A percentile compares a stretch with the other conserved stretches of the same genome.
phyloP scores from a whole-genome alignment of 768 basidiomycete genomes.

The Trametes coccinea region DNA sequence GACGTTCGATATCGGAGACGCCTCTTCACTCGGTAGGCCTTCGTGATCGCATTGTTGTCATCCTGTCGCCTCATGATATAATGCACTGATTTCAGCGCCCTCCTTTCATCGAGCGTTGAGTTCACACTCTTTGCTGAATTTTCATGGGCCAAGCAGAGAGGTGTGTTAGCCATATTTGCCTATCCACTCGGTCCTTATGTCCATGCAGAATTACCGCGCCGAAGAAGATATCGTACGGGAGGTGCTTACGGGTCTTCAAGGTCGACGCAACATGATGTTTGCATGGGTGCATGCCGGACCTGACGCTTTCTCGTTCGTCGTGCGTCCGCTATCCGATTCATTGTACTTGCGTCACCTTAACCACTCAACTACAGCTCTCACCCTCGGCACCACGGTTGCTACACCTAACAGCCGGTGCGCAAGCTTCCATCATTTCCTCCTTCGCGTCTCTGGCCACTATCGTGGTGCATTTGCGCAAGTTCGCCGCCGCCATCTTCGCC shows the following conservation, averaged over 20 bases:
- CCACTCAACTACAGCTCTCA: constrained; percentile 40
- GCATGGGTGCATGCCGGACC: constrained; percentile 29
- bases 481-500: constrained; percentile 51
- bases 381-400: constrained; percentile 57
- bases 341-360: neutral
- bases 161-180: constrained; percentile 28
- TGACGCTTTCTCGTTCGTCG: constrained; percentile 37
- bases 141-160: constrained; percentile 45
- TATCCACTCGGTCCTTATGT: no score
- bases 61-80: no score
- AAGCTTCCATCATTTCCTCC: constrained; percentile 60
- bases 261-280: constrained; percentile 61
- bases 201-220: constrained; percentile 59
- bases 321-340: constrained; percentile 14
- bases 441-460: constrained; percentile 63
- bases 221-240: constrained; percentile 81
- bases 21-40: constrained; percentile 66
- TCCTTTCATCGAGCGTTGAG: constrained; percentile 41
- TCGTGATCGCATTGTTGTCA: neutral
- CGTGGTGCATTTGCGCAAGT: constrained; percentile 61
- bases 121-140: constrained; percentile 38
- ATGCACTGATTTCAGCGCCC: constrained; percentile 38
- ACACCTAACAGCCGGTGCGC: constrained; percentile 68
- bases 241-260: constrained; percentile 74
- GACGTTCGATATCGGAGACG: constrained; percentile 64